These are phyloP conservation scores for Colletotrichum plurivorum DNA, from an alignment of 2,329 filamentous ascomycete species.

Conservation along the genomic window DNA sequence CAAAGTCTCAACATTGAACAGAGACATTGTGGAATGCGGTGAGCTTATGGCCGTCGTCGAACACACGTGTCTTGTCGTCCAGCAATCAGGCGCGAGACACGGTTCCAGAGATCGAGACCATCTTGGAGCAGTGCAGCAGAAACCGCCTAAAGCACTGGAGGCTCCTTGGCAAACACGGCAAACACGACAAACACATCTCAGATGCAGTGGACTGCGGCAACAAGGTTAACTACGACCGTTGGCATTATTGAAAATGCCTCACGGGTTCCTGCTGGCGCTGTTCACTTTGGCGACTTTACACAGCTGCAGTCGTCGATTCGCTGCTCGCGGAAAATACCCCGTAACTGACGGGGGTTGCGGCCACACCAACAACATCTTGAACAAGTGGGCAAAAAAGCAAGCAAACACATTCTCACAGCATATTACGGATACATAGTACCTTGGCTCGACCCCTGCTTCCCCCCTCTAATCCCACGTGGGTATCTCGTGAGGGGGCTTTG, in stretches of 20 bases:
- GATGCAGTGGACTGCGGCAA: neutral
- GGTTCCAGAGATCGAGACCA: neutral
- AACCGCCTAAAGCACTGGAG: no score
- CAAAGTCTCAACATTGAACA: neutral
- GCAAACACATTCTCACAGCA: no score
- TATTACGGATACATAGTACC: neutral
- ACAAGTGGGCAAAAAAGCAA: neutral
- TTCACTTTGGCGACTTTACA: neutral
- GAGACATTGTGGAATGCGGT: neutral
- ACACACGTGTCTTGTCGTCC: constrained; percentile 12
- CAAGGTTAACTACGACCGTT: neutral
- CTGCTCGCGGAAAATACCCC: neutral
- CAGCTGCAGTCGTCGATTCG: neutral
- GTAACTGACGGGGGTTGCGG: neutral
- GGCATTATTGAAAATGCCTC: neutral
- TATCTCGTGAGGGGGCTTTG: constrained; percentile 22
- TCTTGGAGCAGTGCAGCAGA: no score
- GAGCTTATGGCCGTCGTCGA: neutral
- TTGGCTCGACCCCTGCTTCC: neutral
- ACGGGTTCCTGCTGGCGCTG: neutral
- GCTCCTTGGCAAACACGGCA: no score
- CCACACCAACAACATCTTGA: neutral
- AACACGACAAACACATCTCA: neutral
- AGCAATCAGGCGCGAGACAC: constrained; percentile 8
- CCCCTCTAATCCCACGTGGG: constrained; percentile 33